Percentiles rank a stretch among this genome's conserved stretches.
Evolutionary conservation across 1,139 yeast species (phyloP).

Genomic region (Arxiozyma bovina): DNA sequence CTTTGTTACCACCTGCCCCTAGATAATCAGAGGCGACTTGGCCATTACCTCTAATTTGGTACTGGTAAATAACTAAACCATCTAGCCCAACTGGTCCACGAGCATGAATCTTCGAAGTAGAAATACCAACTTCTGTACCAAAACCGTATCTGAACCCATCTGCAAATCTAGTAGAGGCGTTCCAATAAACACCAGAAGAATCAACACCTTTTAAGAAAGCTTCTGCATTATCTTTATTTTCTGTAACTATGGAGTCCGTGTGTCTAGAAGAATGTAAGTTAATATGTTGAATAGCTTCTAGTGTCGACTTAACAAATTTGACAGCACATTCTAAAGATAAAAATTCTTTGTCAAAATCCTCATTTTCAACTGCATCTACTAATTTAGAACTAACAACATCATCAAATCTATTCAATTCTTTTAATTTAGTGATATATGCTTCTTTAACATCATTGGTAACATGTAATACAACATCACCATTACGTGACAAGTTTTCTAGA

Average conservation of each 20-base stretch:
- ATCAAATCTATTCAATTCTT: constrained; percentile 22
- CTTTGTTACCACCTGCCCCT: constrained; percentile 84
- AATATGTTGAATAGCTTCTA: constrained; percentile 73
- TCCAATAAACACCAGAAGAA: constrained; percentile 98
- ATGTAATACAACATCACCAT: constrained; percentile 67
- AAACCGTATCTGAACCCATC: constrained; percentile 98
- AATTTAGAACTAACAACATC: constrained; percentile 18
- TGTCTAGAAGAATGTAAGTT: constrained; percentile 91
- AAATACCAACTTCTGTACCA: constrained; percentile 97
- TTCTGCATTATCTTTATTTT: constrained; percentile 59
- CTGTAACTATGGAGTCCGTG: constrained; percentile 87
- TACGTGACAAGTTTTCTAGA: constrained; percentile 43
- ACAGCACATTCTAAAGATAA: constrained; percentile 77
- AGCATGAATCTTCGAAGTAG: constrained; percentile 94
- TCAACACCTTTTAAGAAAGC: constrained; percentile 77
- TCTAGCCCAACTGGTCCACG: constrained; percentile 98
- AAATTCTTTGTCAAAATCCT: constrained; percentile 76
- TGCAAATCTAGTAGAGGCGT: constrained; percentile 92
- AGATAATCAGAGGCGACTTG: constrained; percentile 85
- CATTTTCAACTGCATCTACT: constrained; percentile 41
- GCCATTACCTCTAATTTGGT: constrained; percentile 83
- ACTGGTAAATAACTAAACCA: constrained; percentile 92
- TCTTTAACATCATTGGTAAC: constrained; percentile 45
- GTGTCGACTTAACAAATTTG: constrained; percentile 46
- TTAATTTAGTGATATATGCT: constrained; percentile 20